Base-by-base conservation (phyloP, 345 rosid species). In the Brassica rapa region DNA sequence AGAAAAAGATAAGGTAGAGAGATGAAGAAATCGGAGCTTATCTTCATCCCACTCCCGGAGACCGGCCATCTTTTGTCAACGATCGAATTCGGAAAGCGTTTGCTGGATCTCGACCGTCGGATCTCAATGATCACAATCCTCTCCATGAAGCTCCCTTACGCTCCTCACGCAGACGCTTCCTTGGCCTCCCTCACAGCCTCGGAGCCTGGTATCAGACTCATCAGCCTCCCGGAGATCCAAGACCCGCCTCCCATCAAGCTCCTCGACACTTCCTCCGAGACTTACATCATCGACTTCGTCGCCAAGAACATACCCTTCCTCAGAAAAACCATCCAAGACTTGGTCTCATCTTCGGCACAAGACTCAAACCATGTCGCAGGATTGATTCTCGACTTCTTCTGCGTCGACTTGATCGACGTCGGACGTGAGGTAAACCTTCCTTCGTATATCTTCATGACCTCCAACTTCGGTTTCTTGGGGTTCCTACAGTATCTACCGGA, bases 341-440 rank as follows among this genome's bases (percentile, higher is more conserved):
- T 73, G 33, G 27, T 79, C 75, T 62, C 73, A 19, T 62, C 75
- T 0, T 30, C 62, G 15, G 27, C 10, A 37, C 14, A 43, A 57
- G 71, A 73, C 63, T 56, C 83, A 1, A 59, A 72, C 15, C 73
- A 27, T 23, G 81, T 90, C 8, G 84, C 80, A 1, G 86, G 85
- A 3, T 59, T 90, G 62, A 74, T 88, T 43, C 60, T 87, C 12
- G 95, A 84, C 77, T 75, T 90, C 87, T 84, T 87, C 43, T 87
- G 87, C 73, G 69, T 81, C 0, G 11, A 78, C 11, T 73, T 87
- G 79, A 79, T 86, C 1, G 90, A 90, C 1, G 62, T 89, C 0
- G 93, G 86, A 0, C 74, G 73, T 12, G 89, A 88, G 41, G 66
- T 86, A 11, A 84, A 84, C 1, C 82, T 85, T 35, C 89, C 95